Evolutionary conservation across 78 protist species (phyloP), one percentile per base, ranked within the genome.

Genomic region (Dictyostelium intermedium): DNA sequence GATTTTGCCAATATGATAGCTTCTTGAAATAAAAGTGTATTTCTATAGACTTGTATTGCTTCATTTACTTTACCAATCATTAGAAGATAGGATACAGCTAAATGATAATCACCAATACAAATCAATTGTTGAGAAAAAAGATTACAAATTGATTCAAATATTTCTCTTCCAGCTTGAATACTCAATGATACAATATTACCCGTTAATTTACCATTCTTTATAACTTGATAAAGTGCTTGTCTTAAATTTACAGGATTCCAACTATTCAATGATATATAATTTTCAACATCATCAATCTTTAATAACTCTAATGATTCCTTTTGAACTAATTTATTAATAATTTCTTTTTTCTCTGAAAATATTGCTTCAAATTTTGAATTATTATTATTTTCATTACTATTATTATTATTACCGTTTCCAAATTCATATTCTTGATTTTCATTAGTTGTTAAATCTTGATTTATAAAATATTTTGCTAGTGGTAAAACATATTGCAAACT

Each of bases 21-120:
- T 35, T 89, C 94, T 80, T 80, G 83, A 10, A 43, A 53, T 2
- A 20, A 43, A 5, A 60, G 37, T 3, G 74, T 18, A 32, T 89
- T 60, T 30, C 87, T 69, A 47, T 89, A 89, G 60, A 80, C 60
- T 6, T 89, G 41, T 10, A 89, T 89, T 0, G 94, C 94, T 13
- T 89, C 87, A 2, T 66, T 32, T 0, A 89, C 94, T 25, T 70
- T 60, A 5, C 83, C 74, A 47, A 80, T 89, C 35, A 78, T 43
- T 20, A 89, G 47, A 6, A 80, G 82, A 34, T 80, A 89, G 0
- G 87, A 70, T 9, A 80, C 94, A 9, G 94, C 94, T 70, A 89
- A 47, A 43, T 89, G 94, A 70, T 50, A 89, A 47, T 89, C 94
- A 45, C 94, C 94, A 30, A 66, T 61, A 37, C 84, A 56, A 18